Conservation (phyloP, 768 basidiomycete species). For the Asterophora parasitica region DNA sequence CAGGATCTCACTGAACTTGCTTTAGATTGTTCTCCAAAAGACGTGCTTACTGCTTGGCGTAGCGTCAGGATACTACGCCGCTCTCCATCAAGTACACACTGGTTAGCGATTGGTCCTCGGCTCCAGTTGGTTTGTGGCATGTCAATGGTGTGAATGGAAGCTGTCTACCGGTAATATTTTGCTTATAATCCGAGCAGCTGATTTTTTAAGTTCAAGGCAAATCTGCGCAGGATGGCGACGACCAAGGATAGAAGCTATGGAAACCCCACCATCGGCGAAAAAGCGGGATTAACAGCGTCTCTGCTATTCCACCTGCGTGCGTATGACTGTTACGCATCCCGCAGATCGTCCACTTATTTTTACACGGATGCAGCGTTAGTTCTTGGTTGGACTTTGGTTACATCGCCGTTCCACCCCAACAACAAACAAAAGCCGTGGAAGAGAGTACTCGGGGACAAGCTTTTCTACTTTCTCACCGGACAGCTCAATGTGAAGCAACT, state of each 20-base stretch:
- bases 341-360: background rate
- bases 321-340: background rate
- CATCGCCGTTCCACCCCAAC: slow-evolving; percentile 18
- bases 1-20: too few species aligned
- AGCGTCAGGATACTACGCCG: too few species aligned
- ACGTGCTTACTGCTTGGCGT: too few species aligned
- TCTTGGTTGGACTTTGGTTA: slow-evolving; percentile 19
- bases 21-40: too few species aligned
- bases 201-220: background rate
- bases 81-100: too few species aligned
- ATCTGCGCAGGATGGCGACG: slow-evolving; percentile 7
- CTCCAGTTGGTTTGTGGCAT: too few species aligned
- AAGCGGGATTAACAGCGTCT: slow-evolving; percentile 2
- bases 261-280: slow-evolving; percentile 12
- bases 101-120: too few species aligned
- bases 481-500: slow-evolving; percentile 20
- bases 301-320: slow-evolving; percentile 12
- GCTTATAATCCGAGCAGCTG: background rate
- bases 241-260: slow-evolving; percentile 13
- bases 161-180: background rate
- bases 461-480: slow-evolving; percentile 10
- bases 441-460: slow-evolving; percentile 18
- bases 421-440: slow-evolving; percentile 22
- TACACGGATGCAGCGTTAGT: slow-evolving; percentile 12
- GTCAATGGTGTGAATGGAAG: slow-evolving; percentile 1